Base-by-base conservation (phyloP, 768 basidiomycete genomes). In the Russula olivacea region DNA sequence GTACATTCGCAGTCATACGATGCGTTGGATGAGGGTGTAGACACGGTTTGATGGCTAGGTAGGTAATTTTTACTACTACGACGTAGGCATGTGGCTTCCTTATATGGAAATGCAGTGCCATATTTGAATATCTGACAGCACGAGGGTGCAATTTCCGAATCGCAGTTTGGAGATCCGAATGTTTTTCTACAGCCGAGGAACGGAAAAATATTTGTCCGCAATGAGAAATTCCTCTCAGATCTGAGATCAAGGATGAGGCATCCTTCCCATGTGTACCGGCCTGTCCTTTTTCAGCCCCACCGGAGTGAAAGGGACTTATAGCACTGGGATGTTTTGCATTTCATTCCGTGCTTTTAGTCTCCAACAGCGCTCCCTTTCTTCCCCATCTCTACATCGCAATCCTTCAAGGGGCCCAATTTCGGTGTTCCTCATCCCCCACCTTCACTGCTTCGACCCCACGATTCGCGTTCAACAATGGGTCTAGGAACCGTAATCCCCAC, bases 181-280 rank as follows among this genome's bases (percentile, higher is more conserved):
- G 28, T 28, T 32, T 34, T 34, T 59, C 21, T 30, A 30, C 51
- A 43, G 43, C 43, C 34, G 57, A 38, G 34, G 36, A 21, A 15
- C 32, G 15, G 17, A 28, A 9, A n/a, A n/a, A n/a, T n/a, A 49
- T 38, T 49, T 49, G 23, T 23, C 45, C 30, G 6, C 30, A 34
- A 34, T 14, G 11, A 15, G 47, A 34, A 34, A 12, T 32, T 32
- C n/a, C 1, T 41, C 21, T 45, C 0, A 14, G 49, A 41, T 64
- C 63, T 64, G 1, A 55, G 59, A 64, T 64, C 54, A 43, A 40
- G 32, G 61, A 21, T 9, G 6, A 52, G 40, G 14, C 15, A 25
- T 28, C 21, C 32, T 48, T 23, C 38, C 63, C 63, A 60, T 59
- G 54, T 56, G 63, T 41, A 36, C 63, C 59, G 58, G 61, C 7